phyloP scores from a whole-genome alignment of 2,329 filamentous ascomycete genomes.

The Fusarium mangiferae region DNA sequence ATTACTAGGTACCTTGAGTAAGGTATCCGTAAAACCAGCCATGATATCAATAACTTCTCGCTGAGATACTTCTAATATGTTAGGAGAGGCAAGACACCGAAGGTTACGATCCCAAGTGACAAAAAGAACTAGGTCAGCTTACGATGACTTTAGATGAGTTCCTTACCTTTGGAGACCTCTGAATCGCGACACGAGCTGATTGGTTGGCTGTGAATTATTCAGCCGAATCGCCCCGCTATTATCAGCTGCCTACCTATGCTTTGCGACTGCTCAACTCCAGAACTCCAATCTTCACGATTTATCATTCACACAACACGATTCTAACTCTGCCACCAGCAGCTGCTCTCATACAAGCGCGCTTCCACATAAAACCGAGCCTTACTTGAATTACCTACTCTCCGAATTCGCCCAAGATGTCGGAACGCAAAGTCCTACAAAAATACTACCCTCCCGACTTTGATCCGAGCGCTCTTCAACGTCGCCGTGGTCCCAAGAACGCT shows the following conservation, averaged over 20 bases:
- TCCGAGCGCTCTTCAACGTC: slow-evolving; percentile 79
- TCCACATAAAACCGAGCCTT: neutral
- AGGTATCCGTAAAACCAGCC: neutral
- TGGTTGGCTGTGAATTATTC: neutral
- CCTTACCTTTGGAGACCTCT: neutral
- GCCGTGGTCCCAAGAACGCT: slow-evolving; percentile 73
- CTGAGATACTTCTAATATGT: neutral
- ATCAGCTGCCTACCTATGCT: neutral
- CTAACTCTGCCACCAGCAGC: neutral
- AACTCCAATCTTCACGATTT: neutral
- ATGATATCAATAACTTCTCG: neutral
- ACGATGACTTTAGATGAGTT: neutral
- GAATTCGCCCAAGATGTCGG: slow-evolving; percentile 71
- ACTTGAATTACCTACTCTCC: neutral
- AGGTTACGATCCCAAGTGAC: neutral
- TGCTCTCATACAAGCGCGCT: neutral
- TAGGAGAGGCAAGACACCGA: neutral
- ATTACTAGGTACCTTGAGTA: too few species aligned
- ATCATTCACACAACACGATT: neutral
- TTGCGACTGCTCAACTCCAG: neutral
- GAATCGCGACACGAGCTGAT: neutral
- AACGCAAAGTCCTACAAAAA: slow-evolving; percentile 80
- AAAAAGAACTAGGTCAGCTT: neutral
- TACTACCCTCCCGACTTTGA: slow-evolving; percentile 87
- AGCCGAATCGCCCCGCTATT: neutral